Conservation (phyloP, 768 basidiomycete species). For the Auriculariales sp. region DNA sequence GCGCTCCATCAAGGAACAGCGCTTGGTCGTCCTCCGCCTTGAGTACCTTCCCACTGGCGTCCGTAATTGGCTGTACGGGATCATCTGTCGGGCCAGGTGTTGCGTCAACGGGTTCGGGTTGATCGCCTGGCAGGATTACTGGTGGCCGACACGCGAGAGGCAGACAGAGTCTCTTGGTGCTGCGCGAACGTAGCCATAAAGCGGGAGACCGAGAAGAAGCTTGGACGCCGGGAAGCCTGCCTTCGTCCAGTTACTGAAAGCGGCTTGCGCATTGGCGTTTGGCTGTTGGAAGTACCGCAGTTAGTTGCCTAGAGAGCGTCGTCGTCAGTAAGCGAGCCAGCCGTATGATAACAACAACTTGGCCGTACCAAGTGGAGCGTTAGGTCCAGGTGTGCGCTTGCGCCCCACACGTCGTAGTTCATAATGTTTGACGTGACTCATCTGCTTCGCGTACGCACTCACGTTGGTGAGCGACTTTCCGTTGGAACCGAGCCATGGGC, state of each 20-base stretch:
- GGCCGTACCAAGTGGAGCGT: constrained; percentile 41
- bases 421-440: constrained; percentile 63
- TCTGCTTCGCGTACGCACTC: constrained; percentile 41
- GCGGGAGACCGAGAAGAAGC: constrained; percentile 51
- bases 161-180: constrained; percentile 29
- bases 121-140: too few species aligned
- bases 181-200: constrained; percentile 56
- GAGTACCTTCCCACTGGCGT: too few species aligned
- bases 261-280: constrained; percentile 49
- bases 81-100: too few species aligned
- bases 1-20: constrained; percentile 35
- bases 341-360: neutral
- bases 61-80: too few species aligned
- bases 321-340: neutral
- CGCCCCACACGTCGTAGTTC: constrained; percentile 71
- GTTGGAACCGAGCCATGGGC: constrained; percentile 51
- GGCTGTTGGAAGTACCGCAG: constrained; percentile 53
- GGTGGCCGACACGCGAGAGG: constrained; percentile 18
- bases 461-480: constrained; percentile 51
- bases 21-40: too few species aligned
- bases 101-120: too few species aligned
- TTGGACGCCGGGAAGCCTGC: constrained; percentile 55
- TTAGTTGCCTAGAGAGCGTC: constrained; percentile 25
- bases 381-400: constrained; percentile 51
- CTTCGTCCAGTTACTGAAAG: constrained; percentile 42